phyloP scores from a whole-genome alignment of 2,329 filamentous ascomycete genomes.

The Botrytis elliptica region DNA sequence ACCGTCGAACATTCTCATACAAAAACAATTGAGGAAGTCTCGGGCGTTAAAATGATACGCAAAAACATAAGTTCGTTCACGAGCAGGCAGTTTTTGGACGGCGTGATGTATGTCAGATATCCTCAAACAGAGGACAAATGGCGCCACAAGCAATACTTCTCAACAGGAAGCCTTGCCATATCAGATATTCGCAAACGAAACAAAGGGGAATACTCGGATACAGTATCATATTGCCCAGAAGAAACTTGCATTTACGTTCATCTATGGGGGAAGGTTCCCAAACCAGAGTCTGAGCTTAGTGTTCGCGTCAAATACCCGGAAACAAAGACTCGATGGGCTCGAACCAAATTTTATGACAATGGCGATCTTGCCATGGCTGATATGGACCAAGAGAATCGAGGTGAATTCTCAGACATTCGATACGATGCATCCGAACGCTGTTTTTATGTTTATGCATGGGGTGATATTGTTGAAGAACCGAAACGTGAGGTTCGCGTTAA shows the following conservation, averaged over 20 bases:
- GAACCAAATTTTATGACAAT: constrained; percentile 10
- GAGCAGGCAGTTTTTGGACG: not conserved
- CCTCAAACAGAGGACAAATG: constrained; percentile 23
- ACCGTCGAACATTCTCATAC: not conserved
- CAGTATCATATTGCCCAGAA: constrained; percentile 12
- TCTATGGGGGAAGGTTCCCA: constrained; percentile 16
- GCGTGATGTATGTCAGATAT: constrained; percentile 24
- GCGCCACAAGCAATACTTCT: constrained; percentile 22
- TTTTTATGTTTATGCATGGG: not conserved
- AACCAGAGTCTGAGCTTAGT: not conserved
- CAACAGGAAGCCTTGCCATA: constrained; percentile 26
- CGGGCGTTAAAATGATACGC: not conserved
- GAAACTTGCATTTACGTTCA: constrained; percentile 28
- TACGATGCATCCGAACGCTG: constrained; percentile 15
- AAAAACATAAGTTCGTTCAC: constrained; percentile 13
- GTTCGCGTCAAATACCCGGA: constrained; percentile 19
- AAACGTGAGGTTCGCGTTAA: not conserved
- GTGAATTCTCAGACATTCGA: constrained; percentile 6
- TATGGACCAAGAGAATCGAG: constrained; percentile 3
- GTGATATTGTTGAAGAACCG: not conserved
- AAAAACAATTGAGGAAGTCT: not conserved
- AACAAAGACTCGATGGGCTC: constrained; percentile 21
- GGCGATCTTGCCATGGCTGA: constrained; percentile 10
- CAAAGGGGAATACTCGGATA: constrained; percentile 27
- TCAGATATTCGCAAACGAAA: constrained; percentile 25